Conservation (phyloP, 2,329 filamentous ascomycete genomes). For the Gaeumannomyces tritici region DNA sequence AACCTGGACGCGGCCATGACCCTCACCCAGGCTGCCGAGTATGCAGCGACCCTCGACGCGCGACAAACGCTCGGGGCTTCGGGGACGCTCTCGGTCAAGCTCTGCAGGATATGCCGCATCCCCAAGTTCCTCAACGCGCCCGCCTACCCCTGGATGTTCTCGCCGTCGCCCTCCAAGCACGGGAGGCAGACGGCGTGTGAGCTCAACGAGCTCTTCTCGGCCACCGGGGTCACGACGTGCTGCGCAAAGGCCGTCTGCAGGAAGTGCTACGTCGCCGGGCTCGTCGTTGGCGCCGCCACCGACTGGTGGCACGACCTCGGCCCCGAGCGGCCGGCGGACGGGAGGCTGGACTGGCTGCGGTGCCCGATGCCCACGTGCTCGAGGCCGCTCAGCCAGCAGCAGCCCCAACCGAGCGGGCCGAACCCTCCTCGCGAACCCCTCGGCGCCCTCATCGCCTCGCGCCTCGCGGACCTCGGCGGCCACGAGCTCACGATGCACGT, state of each 20-base stretch:
- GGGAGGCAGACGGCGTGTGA: background rate
- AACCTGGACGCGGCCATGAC: background rate
- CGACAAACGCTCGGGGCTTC: background rate
- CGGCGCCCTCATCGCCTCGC: background rate
- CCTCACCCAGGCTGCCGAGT: background rate
- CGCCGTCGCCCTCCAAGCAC: background rate
- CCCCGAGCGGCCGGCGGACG: background rate
- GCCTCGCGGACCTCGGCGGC: slow-evolving; percentile 1
- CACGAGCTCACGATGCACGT: background rate
- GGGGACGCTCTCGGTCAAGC: background rate
- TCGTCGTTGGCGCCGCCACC: slow-evolving; percentile 2
- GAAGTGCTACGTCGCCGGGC: slow-evolving; percentile 5
- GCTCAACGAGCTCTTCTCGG: background rate
- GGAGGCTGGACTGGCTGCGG: slow-evolving; percentile 5
- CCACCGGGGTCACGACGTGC: slow-evolving; percentile 6
- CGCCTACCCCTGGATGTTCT: no score
- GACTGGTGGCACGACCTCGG: slow-evolving; percentile 10
- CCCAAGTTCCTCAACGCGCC: slow-evolving; percentile 2
- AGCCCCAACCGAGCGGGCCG: background rate
- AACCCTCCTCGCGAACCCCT: slow-evolving; percentile 2
- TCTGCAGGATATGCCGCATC: background rate
- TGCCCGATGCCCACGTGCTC: slow-evolving; percentile 8
- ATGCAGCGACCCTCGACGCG: background rate
- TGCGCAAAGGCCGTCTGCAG: slow-evolving; percentile 9
- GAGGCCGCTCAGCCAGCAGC: background rate